These are phyloP conservation scores for Tricholoma furcatifolium DNA, from an alignment of 768 basidiomycete species.

Conservation along the genomic window DNA sequence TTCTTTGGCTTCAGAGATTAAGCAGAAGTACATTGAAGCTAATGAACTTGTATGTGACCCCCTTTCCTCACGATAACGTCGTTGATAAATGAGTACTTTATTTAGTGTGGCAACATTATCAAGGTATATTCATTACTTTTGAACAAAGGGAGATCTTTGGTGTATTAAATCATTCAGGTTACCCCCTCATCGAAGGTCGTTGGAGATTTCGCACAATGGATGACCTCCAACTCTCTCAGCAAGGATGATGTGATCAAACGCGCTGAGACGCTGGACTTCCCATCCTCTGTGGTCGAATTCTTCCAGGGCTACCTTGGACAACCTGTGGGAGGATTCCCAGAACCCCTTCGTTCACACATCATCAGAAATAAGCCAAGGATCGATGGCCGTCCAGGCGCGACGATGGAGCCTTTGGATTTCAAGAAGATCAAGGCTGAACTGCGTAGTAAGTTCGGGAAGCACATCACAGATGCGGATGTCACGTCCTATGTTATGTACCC, in stretches of 20 bases:
- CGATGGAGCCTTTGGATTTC: conserved; percentile 89
- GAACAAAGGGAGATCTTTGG: background rate
- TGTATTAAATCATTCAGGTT: conserved; percentile 59
- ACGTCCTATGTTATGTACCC: conserved; percentile 98
- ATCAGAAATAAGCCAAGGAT: conserved; percentile 94
- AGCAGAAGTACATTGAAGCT: conserved; percentile 98
- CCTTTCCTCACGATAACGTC: conserved; percentile 2
- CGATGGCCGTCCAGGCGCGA: conserved; percentile 88
- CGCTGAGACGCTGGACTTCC: conserved; percentile 94
- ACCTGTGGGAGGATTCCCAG: conserved; percentile 98
- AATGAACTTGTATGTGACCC: conserved; percentile 75
- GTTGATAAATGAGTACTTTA: conserved; percentile 11
- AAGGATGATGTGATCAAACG: conserved; percentile 84
- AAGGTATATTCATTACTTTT: conserved; percentile 47
- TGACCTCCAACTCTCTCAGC: conserved; percentile 91
- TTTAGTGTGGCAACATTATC: conserved; percentile 93
- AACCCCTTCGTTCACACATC: conserved; percentile 86
- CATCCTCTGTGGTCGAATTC: conserved; percentile 95
- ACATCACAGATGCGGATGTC: conserved; percentile 92
- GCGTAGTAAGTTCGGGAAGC: conserved; percentile 91
- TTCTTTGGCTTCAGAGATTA: conserved; percentile 64
- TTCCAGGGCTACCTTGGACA: conserved; percentile 99
- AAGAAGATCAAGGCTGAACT: conserved; percentile 94
- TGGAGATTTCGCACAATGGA: conserved; percentile 99
- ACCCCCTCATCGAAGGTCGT: conserved; percentile 99